Conservation (phyloP, 495 filamentous ascomycete species). For the Penicillium bialowiezense region DNA sequence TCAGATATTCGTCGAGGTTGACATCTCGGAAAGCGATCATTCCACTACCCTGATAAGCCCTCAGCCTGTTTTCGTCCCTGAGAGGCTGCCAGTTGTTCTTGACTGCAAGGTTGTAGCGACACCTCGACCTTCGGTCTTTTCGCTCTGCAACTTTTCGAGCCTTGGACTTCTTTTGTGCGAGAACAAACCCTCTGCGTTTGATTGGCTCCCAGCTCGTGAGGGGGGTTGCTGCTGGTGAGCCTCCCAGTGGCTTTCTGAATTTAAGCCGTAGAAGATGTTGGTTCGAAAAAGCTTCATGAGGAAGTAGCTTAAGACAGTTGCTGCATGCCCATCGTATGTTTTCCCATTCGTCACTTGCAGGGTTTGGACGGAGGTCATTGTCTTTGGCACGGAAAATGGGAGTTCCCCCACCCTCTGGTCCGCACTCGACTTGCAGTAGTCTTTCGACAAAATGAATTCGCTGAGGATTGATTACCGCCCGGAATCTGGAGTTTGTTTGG, state of each 20-base stretch:
- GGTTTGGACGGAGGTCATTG: conserved; percentile 1
- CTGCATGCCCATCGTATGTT: conserved; percentile 12
- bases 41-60: conserved; percentile 1
- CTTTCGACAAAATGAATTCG: conserved; percentile 9
- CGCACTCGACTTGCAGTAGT: conserved; percentile 11
- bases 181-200: not conserved
- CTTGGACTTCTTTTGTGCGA: not conserved
- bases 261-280: conserved; percentile 5
- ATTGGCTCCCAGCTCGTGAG: conserved; percentile 7
- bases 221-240: not conserved
- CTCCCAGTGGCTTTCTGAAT: conserved; percentile 11
- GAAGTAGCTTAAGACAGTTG: conserved; percentile 11
- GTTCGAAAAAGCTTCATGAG: conserved; percentile 3
- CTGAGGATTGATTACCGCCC: conserved; percentile 3
- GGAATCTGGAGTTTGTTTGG: conserved; percentile 10
- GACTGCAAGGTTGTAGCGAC: not conserved
- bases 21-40: not conserved
- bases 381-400: not conserved
- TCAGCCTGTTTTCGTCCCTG: not conserved
- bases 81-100: not conserved
- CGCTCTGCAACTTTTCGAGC: not conserved
- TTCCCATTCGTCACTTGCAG: conserved; percentile 5
- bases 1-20: not conserved
- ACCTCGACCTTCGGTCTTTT: not conserved
- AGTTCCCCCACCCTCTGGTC: not conserved